Evolutionary conservation across 805 yeast genomes (phyloP).

Genomic region (Hermanozyma aechmeae): DNA sequence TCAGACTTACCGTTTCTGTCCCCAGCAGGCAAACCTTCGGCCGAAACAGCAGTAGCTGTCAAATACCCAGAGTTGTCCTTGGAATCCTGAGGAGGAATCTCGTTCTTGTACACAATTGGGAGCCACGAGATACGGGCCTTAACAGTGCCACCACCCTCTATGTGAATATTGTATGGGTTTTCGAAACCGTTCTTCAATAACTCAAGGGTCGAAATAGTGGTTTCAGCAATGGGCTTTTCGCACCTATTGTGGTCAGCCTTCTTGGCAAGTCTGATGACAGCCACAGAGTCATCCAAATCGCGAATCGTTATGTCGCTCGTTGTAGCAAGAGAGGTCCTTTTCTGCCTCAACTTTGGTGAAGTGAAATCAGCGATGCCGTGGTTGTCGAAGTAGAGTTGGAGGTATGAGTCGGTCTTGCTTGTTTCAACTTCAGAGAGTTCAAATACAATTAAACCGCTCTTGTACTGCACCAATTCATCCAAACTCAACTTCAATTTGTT

Average conservation of each 20-base stretch:
- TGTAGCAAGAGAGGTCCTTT: constrained; percentile 19
- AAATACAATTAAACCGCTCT: constrained; percentile 70
- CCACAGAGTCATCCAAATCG: constrained; percentile 67
- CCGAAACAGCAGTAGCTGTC: constrained; percentile 51
- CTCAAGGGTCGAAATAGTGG: constrained; percentile 56
- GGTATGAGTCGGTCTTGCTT: constrained; percentile 45
- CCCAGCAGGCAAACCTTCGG: constrained; percentile 67
- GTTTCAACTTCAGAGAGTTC: constrained; percentile 54
- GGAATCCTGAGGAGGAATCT: constrained; percentile 66
- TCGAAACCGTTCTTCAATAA: constrained; percentile 58
- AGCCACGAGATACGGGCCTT: constrained; percentile 65
- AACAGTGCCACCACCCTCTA: constrained; percentile 48
- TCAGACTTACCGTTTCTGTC: constrained; percentile 91
- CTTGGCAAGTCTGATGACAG: constrained; percentile 53
- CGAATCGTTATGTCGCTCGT: constrained; percentile 71
- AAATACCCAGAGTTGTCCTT: constrained; percentile 68
- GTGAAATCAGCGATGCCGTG: constrained; percentile 56
- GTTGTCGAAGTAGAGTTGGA: constrained; percentile 75
- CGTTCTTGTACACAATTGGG: constrained; percentile 50
- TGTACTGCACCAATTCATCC: constrained; percentile 46
- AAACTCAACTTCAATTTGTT: constrained; percentile 42
- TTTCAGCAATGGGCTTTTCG: constrained; percentile 51
- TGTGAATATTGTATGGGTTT: constrained; percentile 45
- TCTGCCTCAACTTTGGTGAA: constrained; percentile 44
- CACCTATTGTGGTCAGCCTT: constrained; percentile 45